Conservation (phyloP, 768 basidiomycete species). For the Lactarius pseudohatsudake region DNA sequence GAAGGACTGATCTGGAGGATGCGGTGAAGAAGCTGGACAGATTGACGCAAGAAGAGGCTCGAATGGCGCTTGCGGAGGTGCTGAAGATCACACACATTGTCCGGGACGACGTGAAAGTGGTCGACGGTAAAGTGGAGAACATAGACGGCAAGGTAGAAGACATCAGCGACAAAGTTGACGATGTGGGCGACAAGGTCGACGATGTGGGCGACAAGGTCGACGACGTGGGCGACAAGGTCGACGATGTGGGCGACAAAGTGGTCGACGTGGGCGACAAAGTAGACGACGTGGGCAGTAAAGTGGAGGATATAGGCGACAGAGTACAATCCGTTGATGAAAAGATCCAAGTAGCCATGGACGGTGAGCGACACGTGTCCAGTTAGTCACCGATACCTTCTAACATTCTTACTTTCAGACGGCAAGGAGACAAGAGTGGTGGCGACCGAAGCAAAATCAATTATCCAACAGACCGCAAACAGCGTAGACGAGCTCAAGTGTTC, state of each 20-base stretch:
- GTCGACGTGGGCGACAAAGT: too few species aligned
- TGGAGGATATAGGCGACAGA: too few species aligned
- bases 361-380: neutral
- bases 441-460: neutral
- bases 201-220: too few species aligned
- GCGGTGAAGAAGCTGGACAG: neutral
- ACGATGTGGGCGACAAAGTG: too few species aligned
- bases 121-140: neutral
- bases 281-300: too few species aligned
- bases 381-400: neutral
- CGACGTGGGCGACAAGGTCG: too few species aligned
- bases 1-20: neutral
- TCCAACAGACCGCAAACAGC: neutral
- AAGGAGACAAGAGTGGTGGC: neutral
- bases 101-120: neutral
- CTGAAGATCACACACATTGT: neutral
- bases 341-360: neutral
- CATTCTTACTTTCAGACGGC: neutral
- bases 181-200: too few species aligned
- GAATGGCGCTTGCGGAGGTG: neutral
- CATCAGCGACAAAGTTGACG: neutral
- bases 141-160: too few species aligned
- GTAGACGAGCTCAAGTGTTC: too few species aligned
- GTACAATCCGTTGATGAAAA: too few species aligned
- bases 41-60: neutral